Evolutionary conservation across 257 asterid species (phyloP).

Genomic region (Agastache rugosa): DNA sequence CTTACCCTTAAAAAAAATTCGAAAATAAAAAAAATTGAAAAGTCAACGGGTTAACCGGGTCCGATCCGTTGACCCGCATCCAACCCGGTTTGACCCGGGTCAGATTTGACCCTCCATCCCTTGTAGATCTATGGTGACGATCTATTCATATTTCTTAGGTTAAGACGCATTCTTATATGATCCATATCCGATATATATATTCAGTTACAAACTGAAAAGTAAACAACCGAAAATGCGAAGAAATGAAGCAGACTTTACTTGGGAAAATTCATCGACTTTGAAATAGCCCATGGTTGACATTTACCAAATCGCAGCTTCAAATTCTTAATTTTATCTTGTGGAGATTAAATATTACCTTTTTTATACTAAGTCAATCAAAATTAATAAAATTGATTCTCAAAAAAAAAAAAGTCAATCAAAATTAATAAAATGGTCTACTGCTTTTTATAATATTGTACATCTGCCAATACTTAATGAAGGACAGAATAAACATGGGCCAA

Average conservation of each 20-base stretch:
- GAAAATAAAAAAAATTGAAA: too few relatives aligned
- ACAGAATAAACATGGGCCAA: conserved; percentile 5
- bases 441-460: not conserved
- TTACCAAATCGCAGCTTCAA: conserved; percentile 10
- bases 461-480: conserved; percentile 12
- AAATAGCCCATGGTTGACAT: conserved; percentile 28
- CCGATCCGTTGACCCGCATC: too few relatives aligned
- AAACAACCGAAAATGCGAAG: conserved; percentile 1
- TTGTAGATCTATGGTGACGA: too few relatives aligned
- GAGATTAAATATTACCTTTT: not conserved
- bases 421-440: conserved; percentile 9
- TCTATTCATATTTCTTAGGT: too few relatives aligned
- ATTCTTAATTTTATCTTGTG: conserved; percentile 5
- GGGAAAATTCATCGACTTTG: conserved; percentile 26
- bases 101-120: too few relatives aligned
- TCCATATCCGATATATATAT: not conserved
- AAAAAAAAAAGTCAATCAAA: not conserved
- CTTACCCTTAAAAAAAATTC: too few relatives aligned
- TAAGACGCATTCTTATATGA: too few relatives aligned
- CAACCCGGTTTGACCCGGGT: too few relatives aligned
- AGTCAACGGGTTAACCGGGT: too few relatives aligned
- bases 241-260: not conserved
- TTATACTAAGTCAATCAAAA: conserved; percentile 11
- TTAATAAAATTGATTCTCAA: not conserved
- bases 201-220: not conserved